Percentiles rank a stretch among this genome's conserved stretches.
Conservation (phyloP, 2,329 filamentous ascomycete genomes). For the Colletotrichum horii region DNA sequence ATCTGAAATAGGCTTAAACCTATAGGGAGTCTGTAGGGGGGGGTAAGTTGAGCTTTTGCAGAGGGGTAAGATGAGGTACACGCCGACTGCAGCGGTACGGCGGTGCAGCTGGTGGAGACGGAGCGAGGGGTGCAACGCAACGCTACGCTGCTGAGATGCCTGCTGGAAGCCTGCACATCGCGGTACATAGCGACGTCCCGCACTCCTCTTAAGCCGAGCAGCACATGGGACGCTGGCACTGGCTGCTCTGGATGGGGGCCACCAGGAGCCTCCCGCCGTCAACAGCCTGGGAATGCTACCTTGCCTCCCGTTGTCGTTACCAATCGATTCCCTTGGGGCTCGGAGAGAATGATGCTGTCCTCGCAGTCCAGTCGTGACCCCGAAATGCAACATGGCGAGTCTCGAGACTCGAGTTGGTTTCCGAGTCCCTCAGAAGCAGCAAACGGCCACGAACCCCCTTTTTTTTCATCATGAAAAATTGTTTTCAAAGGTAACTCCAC, state of each 20-base stretch:
- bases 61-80: too few relatives aligned
- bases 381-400: neutral
- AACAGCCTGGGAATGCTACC: conserved; percentile 14
- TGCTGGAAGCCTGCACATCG: neutral
- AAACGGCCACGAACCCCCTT: neutral
- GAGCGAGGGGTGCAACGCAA: conserved; percentile 5
- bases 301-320: neutral
- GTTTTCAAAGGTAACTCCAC: neutral
- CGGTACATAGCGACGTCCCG: neutral
- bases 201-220: neutral
- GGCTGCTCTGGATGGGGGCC: conserved; percentile 7
- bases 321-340: neutral
- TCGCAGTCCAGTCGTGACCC: neutral
- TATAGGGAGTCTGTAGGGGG: too few relatives aligned
- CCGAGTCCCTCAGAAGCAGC: neutral
- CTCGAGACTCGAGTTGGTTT: neutral
- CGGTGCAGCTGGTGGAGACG: neutral
- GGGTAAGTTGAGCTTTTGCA: too few relatives aligned
- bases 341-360: neutral
- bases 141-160: neutral
- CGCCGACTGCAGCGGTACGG: conserved; percentile 1
- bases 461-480: neutral
- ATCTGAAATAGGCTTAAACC: too few relatives aligned
- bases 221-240: neutral
- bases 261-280: conserved; percentile 19